A percentile compares a stretch with the other conserved stretches of the same genome.
phyloP scores from a whole-genome alignment of 2,329 filamentous ascomycete genomes.

The Arachnomyces sp. region DNA sequence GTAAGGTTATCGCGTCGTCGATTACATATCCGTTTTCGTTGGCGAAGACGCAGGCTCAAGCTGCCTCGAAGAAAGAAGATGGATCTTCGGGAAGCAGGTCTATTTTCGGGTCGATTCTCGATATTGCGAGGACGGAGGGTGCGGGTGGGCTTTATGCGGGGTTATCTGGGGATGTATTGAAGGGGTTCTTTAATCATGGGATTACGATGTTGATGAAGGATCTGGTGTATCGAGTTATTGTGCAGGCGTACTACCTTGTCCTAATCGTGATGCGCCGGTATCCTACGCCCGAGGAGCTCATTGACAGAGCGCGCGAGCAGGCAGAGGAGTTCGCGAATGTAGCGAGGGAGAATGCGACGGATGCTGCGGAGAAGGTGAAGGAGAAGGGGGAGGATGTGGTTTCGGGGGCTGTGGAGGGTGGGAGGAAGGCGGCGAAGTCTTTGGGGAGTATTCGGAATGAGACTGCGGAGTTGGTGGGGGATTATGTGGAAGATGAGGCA shows the following conservation, averaged over 20 bases:
- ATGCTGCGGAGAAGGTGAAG: conserved; percentile 24
- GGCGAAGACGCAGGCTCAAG: conserved; percentile 71
- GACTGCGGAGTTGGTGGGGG: conserved; percentile 37
- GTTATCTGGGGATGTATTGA: conserved; percentile 65
- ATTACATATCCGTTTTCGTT: conserved; percentile 80
- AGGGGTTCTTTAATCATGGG: conserved; percentile 78
- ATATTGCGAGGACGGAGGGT: conserved; percentile 56
- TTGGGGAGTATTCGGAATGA: conserved; percentile 24
- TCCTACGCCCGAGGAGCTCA: conserved; percentile 35
- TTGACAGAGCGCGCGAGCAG: conserved; percentile 30
- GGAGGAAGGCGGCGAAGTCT: conserved; percentile 9
- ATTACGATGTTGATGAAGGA: conserved; percentile 84
- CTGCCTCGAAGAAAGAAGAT: conserved; percentile 30
- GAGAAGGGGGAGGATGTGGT: conserved; percentile 18
- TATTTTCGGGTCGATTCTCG: conserved; percentile 55
- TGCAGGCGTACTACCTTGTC: conserved; percentile 61
- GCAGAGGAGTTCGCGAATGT: conserved; percentile 35
- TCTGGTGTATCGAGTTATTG: conserved; percentile 60
- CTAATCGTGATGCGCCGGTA: conserved; percentile 41
- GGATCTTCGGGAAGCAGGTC: conserved; percentile 31
- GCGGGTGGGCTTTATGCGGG: conserved; percentile 64
- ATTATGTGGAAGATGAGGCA: conserved; percentile 38
- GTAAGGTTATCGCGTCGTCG: conserved; percentile 67
- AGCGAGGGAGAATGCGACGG: conserved; percentile 30
- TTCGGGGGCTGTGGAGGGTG: conserved; percentile 15